phyloP scores from a whole-genome alignment of 345 rosid species.

The Brassica carinata region DNA sequence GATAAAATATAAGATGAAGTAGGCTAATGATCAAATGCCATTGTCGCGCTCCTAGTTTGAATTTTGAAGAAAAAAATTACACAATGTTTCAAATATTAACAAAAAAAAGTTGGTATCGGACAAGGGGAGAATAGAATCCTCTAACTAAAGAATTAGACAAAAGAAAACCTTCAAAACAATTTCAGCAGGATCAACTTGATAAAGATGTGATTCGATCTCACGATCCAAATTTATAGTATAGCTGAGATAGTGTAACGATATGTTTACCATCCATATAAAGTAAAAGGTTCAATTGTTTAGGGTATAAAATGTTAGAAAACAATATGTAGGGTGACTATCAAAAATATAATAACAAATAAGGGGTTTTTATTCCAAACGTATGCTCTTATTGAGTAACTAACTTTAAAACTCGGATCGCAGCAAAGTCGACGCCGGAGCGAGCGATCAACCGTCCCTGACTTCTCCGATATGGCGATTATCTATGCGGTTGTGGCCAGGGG shows the following conservation, averaged over 20 bases:
- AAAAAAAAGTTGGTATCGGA: no score
- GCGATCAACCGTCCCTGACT: conserved; percentile 8
- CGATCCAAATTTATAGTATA: neutral
- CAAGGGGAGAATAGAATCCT: no score
- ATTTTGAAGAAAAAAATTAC: no score
- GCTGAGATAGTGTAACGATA: neutral
- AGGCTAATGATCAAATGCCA: no score
- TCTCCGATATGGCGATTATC: no score
- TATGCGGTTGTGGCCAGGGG: no score
- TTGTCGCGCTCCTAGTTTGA: no score
- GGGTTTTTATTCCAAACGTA: conserved; percentile 25
- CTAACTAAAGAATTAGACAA: no score
- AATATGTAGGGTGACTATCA: neutral
- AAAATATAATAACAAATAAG: conserved; percentile 2
- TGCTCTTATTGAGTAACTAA: no score
- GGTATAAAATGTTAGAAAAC: conserved; percentile 19
- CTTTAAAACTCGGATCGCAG: conserved; percentile 26
- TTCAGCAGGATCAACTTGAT: no score
- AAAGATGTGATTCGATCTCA: neutral
- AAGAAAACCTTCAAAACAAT: neutral
- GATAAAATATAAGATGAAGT: no score
- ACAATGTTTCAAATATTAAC: no score
- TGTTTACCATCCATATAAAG: neutral
- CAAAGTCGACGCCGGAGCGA: conserved; percentile 31
- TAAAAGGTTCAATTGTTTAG: neutral